phyloP scores from a whole-genome alignment of 345 rosid species.

The Syzygium aromaticum region DNA sequence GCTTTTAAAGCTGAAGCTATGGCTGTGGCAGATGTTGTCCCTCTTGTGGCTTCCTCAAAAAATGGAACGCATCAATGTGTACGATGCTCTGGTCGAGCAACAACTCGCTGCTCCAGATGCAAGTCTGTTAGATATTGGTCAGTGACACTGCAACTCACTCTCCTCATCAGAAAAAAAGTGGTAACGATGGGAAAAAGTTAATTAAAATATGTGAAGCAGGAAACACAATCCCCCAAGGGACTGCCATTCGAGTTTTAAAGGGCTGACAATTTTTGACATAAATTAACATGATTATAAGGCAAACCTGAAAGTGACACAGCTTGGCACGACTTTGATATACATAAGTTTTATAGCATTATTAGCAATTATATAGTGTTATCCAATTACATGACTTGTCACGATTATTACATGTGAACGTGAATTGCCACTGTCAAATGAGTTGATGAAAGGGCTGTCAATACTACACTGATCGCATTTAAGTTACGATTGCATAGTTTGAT shows the following conservation, averaged over 20 bases:
- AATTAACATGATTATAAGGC: neutral
- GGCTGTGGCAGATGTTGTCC: constrained; percentile 29
- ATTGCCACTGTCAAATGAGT: neutral
- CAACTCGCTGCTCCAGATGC: constrained; percentile 88
- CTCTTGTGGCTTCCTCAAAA: constrained; percentile 27
- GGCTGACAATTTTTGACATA: neutral
- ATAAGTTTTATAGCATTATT: neutral
- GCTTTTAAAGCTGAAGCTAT: constrained; percentile 47
- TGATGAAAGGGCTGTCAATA: neutral
- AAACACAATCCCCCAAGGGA: neutral
- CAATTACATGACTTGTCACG: neutral
- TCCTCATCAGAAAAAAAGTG: neutral
- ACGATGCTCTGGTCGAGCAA: constrained; percentile 56
- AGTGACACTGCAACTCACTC: constrained; percentile 1
- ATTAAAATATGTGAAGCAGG: neutral
- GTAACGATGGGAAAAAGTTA: neutral
- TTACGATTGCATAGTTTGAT: neutral
- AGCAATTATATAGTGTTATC: neutral
- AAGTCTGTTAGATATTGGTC: constrained; percentile 84
- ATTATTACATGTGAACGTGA: neutral
- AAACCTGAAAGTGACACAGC: neutral
- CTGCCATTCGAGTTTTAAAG: neutral
- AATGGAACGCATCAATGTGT: constrained; percentile 58
- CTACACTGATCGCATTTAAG: neutral
- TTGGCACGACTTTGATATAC: neutral